Evolutionary conservation across 164 flowering plant genomes (phyloP).

Genomic region (Platanus orientalis): DNA sequence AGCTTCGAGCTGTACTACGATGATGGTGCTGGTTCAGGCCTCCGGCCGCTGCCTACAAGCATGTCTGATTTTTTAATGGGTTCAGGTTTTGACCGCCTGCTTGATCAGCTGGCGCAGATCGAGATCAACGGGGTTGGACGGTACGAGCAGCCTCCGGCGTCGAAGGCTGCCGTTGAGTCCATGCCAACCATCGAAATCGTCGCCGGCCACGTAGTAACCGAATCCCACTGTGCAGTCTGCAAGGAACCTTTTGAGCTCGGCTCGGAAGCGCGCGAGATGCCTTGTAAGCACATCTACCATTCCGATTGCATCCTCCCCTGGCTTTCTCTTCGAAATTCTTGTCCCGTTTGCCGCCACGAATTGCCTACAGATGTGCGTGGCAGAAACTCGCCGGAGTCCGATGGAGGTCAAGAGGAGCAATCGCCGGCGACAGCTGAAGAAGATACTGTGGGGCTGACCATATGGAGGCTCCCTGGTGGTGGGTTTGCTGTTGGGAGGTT

Average conservation of each 20-base stretch:
- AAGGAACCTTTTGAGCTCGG: slow-evolving; percentile 58
- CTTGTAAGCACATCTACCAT: slow-evolving; percentile 81
- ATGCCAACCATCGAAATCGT: slow-evolving; percentile 57
- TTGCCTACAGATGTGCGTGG: slow-evolving; percentile 38
- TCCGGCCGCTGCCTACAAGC: slow-evolving; percentile 62
- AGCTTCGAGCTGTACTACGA: slow-evolving; percentile 65
- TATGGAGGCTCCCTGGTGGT: slow-evolving; percentile 84
- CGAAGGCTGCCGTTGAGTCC: slow-evolving; percentile 66
- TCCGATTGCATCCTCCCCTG: slow-evolving; percentile 76
- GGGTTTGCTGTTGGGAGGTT: slow-evolving; percentile 86
- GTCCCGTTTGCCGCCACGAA: slow-evolving; percentile 78
- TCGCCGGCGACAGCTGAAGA: slow-evolving; percentile 24
- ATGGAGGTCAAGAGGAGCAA: slow-evolving; percentile 14
- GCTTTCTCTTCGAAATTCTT: slow-evolving; percentile 65
- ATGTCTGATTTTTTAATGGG: slow-evolving; percentile 74
- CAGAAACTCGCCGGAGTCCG: slow-evolving; percentile 15
- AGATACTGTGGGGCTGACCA: slow-evolving; percentile 54
- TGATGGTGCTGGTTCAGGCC: slow-evolving; percentile 72
- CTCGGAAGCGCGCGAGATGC: slow-evolving; percentile 67
- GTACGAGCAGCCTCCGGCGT: slow-evolving; percentile 58
- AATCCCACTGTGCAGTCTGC: slow-evolving; percentile 67
- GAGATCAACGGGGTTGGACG: slow-evolving; percentile 51
- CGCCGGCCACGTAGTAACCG: slow-evolving; percentile 28
- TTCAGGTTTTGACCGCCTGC: slow-evolving; percentile 64
- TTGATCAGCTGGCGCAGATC: slow-evolving; percentile 65